Evolutionary conservation across 805 yeast genomes (phyloP).

Genomic region (Kodamaea hsintzibuensis): DNA sequence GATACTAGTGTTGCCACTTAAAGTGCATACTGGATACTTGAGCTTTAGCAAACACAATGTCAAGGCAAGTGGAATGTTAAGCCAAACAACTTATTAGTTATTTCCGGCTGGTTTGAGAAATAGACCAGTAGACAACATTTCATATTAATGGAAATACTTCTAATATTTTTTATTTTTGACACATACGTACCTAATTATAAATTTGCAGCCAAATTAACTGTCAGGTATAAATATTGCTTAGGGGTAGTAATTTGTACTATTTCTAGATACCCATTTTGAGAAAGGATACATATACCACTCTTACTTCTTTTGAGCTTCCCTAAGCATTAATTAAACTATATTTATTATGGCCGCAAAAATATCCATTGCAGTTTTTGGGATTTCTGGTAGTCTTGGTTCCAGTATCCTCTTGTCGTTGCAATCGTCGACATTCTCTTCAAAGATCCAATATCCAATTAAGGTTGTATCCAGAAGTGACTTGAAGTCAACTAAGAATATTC

Average conservation of each 20-base stretch:
- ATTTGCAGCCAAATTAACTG: neutral
- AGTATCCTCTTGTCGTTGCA: constrained; percentile 48
- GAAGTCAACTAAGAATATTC: constrained; percentile 32
- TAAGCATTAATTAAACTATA: too few relatives aligned
- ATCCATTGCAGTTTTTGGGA: constrained; percentile 52
- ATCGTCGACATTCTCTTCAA: constrained; percentile 42
- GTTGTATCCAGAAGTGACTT: constrained; percentile 48
- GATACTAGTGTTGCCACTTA: neutral
- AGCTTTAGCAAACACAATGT: neutral
- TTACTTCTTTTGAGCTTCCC: too few relatives aligned
- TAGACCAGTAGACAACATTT: neutral
- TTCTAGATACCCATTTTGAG: too few relatives aligned
- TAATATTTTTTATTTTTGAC: neutral
- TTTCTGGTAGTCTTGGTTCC: constrained; percentile 52
- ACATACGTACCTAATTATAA: neutral
- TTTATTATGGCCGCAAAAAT: neutral
- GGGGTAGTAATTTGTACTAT: neutral
- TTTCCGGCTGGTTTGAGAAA: neutral
- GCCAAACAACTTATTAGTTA: neutral
- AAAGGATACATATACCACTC: too few relatives aligned
- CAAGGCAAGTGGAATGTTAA: neutral
- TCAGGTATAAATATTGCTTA: neutral
- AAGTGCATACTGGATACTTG: neutral
- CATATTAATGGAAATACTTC: neutral
- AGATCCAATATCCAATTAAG: constrained; percentile 49